Percentiles rank a stretch among this genome's conserved stretches.
phyloP scores from a whole-genome alignment of 1,139 yeast species.

The Hyphopichia burtonii region DNA sequence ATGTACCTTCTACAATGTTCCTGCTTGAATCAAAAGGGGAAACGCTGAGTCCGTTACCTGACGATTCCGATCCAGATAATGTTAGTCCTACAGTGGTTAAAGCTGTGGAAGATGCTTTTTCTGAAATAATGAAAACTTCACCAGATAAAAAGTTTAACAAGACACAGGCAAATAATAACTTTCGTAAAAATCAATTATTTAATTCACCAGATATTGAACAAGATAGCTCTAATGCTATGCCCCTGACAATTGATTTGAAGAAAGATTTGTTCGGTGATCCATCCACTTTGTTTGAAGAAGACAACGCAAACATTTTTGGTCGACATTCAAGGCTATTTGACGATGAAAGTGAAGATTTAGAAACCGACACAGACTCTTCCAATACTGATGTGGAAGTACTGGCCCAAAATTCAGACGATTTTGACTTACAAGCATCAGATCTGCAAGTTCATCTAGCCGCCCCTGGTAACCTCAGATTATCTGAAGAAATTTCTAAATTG shows the following conservation, averaged over 20 bases:
- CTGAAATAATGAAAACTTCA: constrained; percentile 52
- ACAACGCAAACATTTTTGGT: constrained; percentile 7
- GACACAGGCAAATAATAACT: too few species aligned
- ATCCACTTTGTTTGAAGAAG: constrained; percentile 25
- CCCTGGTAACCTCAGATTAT: constrained; percentile 65
- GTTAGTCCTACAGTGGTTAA: constrained; percentile 48
- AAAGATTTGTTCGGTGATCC: constrained; percentile 39
- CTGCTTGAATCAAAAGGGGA: background rate
- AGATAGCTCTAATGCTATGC: constrained; percentile 2
- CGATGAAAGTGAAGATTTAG: constrained; percentile 34
- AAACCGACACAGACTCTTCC: constrained; percentile 31
- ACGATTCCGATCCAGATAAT: background rate
- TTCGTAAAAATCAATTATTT: background rate
- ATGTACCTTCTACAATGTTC: background rate
- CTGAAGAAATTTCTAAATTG: constrained; percentile 62
- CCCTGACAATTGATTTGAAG: constrained; percentile 18
- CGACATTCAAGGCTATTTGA: constrained; percentile 35
- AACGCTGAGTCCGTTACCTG: background rate
- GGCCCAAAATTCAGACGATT: constrained; percentile 10
- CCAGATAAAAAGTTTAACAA: background rate
- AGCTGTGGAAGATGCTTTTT: constrained; percentile 73
- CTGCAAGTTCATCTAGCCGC: constrained; percentile 51
- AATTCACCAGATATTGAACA: background rate
- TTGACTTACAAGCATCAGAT: constrained; percentile 10
- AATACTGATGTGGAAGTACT: constrained; percentile 20